Conservation (phyloP, 202 grass and related monocot species). For the Carex arenaria region DNA sequence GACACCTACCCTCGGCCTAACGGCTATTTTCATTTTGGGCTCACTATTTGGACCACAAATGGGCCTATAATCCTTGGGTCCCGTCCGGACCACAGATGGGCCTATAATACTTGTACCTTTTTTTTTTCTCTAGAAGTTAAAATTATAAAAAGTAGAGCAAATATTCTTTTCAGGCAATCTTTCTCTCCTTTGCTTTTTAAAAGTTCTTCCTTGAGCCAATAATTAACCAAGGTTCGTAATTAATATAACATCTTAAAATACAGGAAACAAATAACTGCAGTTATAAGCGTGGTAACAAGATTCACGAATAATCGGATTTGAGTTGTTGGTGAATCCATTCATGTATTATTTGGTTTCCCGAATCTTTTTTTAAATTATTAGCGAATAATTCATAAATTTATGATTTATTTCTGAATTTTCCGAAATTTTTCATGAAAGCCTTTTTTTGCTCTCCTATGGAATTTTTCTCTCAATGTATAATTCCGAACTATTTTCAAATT, state of each 20-base stretch:
- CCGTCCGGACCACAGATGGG: neutral
- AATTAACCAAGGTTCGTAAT: neutral
- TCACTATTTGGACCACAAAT: neutral
- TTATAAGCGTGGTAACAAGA: neutral
- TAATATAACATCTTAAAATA: neutral
- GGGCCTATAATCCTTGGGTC: neutral
- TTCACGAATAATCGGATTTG: too few relatives aligned
- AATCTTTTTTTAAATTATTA: too few relatives aligned
- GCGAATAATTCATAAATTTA: too few relatives aligned
- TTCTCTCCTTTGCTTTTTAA: too few relatives aligned
- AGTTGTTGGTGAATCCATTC: too few relatives aligned
- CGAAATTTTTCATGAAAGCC: too few relatives aligned
- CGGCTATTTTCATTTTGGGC: neutral
- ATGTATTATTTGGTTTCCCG: too few relatives aligned
- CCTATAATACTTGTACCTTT: neutral
- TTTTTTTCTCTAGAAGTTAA: neutral
- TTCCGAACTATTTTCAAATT: too few relatives aligned
- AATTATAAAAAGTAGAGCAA: neutral
- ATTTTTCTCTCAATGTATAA: too few relatives aligned
- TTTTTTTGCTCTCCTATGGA: too few relatives aligned
- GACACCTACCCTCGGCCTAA: constrained; percentile 6
- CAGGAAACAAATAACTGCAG: neutral
- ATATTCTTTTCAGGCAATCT: neutral
- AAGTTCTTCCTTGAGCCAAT: neutral
- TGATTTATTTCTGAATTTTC: too few relatives aligned